Evolutionary conservation across 1,139 yeast genomes (phyloP).

Genomic region (Yamadazyma mexicana): DNA sequence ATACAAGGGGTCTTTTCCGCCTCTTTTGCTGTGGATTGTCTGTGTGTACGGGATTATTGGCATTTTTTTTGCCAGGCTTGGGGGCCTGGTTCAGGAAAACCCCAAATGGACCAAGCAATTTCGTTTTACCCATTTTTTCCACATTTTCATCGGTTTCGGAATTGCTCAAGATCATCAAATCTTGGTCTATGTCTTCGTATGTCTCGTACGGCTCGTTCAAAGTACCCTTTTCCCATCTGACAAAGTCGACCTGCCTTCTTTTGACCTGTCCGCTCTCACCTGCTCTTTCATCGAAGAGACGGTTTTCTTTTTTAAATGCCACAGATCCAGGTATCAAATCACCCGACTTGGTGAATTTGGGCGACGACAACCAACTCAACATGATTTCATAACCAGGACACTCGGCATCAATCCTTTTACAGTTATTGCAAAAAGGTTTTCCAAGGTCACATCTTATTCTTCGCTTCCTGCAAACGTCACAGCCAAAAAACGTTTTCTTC

Average conservation of each 20-base stretch:
- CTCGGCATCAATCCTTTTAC: conserved; percentile 47
- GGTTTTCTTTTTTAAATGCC: conserved; percentile 15
- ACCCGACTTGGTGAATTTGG: conserved; percentile 36
- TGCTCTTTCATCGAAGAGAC: conserved; percentile 20
- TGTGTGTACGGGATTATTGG: not conserved
- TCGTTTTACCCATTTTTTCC: conserved; percentile 45
- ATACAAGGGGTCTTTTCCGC: not conserved
- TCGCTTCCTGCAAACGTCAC: conserved; percentile 51
- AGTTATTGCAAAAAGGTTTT: conserved; percentile 45
- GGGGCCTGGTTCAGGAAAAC: conserved; percentile 50
- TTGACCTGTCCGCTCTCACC: conserved; percentile 35
- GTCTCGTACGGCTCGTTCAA: conserved; percentile 54
- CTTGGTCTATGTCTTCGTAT: conserved; percentile 81
- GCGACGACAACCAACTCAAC: conserved; percentile 70
- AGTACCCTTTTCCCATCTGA: conserved; percentile 50
- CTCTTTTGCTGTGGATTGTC: not conserved
- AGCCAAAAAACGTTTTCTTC: conserved; percentile 49
- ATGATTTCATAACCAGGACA: conserved; percentile 87
- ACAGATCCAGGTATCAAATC: conserved; percentile 16
- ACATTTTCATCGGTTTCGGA: conserved; percentile 43
- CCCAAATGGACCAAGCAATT: conserved; percentile 79
- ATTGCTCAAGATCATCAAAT: conserved; percentile 60
- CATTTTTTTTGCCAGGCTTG: not conserved
- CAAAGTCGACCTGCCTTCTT: conserved; percentile 76
- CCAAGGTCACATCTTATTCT: conserved; percentile 50